A percentile compares a stretch with the other conserved stretches of the same genome.
phyloP scores from a whole-genome alignment of 2,329 filamentous ascomycete genomes.

The Penicillium hordei region DNA sequence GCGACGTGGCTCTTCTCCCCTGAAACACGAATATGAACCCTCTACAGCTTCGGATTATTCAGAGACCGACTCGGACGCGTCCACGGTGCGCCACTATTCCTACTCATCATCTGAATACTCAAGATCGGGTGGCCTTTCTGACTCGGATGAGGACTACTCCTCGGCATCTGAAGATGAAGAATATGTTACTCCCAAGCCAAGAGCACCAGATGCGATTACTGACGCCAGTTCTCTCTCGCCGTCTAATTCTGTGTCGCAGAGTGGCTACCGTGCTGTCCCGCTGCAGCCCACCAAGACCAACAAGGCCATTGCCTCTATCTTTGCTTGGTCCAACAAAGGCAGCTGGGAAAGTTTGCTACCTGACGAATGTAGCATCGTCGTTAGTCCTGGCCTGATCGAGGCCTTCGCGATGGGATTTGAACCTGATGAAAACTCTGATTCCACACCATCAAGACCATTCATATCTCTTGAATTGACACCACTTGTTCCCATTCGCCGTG shows the following conservation, averaged over 20 bases:
- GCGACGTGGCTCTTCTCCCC: conserved; percentile 80
- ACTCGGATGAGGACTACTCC: conserved; percentile 39
- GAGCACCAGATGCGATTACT: conserved; percentile 39
- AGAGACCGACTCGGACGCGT: conserved; percentile 52
- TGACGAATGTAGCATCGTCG: conserved; percentile 62
- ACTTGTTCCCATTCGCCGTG: conserved; percentile 82
- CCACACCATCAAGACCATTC: conserved; percentile 47
- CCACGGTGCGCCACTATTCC: conserved; percentile 55
- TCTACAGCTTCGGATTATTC: conserved; percentile 67
- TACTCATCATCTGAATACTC: conserved; percentile 25
- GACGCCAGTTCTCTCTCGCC: conserved; percentile 66
- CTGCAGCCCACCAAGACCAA: conserved; percentile 49
- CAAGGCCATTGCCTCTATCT: conserved; percentile 60
- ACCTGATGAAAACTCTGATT: conserved; percentile 7
- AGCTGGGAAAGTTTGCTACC: conserved; percentile 62
- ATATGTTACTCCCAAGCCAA: conserved; percentile 50
- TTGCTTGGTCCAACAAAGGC: conserved; percentile 63
- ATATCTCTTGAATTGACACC: conserved; percentile 84
- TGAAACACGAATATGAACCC: conserved; percentile 96
- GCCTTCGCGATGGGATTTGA: conserved; percentile 57
- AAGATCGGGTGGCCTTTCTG: conserved; percentile 43
- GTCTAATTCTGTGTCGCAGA: conserved; percentile 79
- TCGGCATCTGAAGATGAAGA: conserved; percentile 55
- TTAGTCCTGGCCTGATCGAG: conserved; percentile 65
- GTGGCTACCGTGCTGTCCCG: conserved; percentile 59